Conservation (phyloP, 805 yeast genomes). For the Debaryomyces maramus region DNA sequence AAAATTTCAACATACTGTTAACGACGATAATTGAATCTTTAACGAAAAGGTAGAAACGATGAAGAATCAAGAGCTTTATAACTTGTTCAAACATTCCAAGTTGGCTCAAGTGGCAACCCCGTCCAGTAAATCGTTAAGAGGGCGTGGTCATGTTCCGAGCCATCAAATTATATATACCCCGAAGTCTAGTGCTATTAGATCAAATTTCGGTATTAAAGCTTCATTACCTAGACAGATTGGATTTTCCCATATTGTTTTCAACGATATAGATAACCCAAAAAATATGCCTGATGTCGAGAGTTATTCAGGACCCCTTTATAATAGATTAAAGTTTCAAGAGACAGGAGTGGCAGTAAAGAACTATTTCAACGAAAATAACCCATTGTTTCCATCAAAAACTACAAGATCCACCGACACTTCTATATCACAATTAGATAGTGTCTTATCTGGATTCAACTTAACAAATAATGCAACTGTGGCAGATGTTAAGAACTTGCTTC, state of each 20-base stretch:
- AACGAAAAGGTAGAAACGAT: conserved; percentile 8
- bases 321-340: conserved; percentile 67
- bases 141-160: conserved; percentile 47
- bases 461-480: conserved; percentile 23
- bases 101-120: conserved; percentile 48
- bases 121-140: conserved; percentile 30
- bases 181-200: conserved; percentile 59
- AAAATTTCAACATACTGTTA: neutral
- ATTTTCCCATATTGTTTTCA: conserved; percentile 58
- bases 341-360: conserved; percentile 52
- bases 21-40: neutral
- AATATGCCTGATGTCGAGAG: conserved; percentile 73
- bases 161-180: conserved; percentile 75
- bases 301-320: conserved; percentile 57
- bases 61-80: conserved; percentile 33
- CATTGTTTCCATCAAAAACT: conserved; percentile 40
- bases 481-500: conserved; percentile 34
- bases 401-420: conserved; percentile 20
- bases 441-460: conserved; percentile 34
- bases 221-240: conserved; percentile 64
- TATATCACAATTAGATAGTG: conserved; percentile 21
- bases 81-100: conserved; percentile 40
- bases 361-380: conserved; percentile 32
- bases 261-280: conserved; percentile 66
- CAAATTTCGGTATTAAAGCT: conserved; percentile 76